Conservation (phyloP, 257 asterid species). For the Solanum lignicaule region DNA sequence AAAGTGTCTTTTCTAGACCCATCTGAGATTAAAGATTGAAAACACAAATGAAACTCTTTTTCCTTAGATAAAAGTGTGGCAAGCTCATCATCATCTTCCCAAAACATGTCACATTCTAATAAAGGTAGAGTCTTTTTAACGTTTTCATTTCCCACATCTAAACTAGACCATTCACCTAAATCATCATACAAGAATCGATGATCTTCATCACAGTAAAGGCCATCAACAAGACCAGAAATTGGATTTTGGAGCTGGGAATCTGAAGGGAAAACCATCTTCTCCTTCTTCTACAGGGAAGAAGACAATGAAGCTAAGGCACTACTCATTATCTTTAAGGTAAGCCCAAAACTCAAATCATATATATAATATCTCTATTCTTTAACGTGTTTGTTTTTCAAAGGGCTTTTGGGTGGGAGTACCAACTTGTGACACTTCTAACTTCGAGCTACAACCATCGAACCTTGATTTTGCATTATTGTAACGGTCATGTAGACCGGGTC, state of each 20-base stretch:
- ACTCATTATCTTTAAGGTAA: constrained; percentile 49
- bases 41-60: constrained; percentile 21
- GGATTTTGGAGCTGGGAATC: constrained; percentile 43
- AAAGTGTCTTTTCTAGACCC: constrained; percentile 52
- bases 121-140: constrained; percentile 23
- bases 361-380: too few relatives aligned
- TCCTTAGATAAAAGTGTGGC: constrained; percentile 43
- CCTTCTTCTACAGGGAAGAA: constrained; percentile 64
- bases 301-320: constrained; percentile 29
- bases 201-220: constrained; percentile 73
- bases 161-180: constrained; percentile 16
- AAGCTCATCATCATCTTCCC: constrained; percentile 80
- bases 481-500: too few relatives aligned
- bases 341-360: constrained; percentile 25
- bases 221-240: constrained; percentile 30
- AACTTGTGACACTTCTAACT: too few relatives aligned
- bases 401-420: too few relatives aligned
- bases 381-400: too few relatives aligned
- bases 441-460: too few relatives aligned
- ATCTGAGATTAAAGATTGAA: constrained; percentile 14
- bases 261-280: constrained; percentile 30
- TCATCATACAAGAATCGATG: constrained; percentile 37
- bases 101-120: constrained; percentile 52
- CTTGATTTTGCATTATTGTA: too few relatives aligned
- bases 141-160: constrained; percentile 16